Evolutionary conservation across 2,329 filamentous ascomycete genomes (phyloP), one percentile per base, ranked within the genome.

Genomic region (Metarhizium robertsii): DNA sequence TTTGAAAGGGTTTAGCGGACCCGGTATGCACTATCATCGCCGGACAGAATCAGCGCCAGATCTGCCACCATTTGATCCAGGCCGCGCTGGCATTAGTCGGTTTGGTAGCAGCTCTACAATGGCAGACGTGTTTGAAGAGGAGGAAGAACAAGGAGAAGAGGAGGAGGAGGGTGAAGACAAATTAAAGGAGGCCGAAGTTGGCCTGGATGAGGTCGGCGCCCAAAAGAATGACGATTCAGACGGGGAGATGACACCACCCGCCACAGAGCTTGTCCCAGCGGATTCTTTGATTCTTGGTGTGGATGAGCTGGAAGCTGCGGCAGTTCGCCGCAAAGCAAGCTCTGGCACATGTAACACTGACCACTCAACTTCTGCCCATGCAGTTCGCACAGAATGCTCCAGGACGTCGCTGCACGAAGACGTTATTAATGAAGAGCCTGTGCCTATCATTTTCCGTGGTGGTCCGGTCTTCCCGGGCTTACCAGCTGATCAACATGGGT

Each of bases 111-210:
- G 81, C 61, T 84, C 86, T 0, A 86, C 86, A 0, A 92, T 94
- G 88, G 88, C 86, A 0, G 89, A 92, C 66, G 89, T 94, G 1
- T 94, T 92, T 60, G 89, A 94, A 65, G 89, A 92, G 62, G 88
- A 92, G 32, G 88, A 91, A 60, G 79, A 81, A 3, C 73, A 77
- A 1, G 74, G 75, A 2, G 78, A 71, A 1, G 74, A 75, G 2
- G 78, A 75, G 2, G 78, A 72, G 72, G 61, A 71, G 62, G 56
- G 71, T 54, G 64, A 67, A 7, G 13, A 16, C 34, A n/a, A 38
- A 6, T 20, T 36, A 18, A 34, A 34, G 30, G 47, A 49, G 4
- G 14, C 16, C 6, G 40, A 32, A 25, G 32, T 6, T 36, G n/a
- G 14, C 16, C 18, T 6, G 29, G n/a, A 52, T 32, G 25, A 40